These are phyloP conservation scores for Staphylotrichum tortipilum DNA, from an alignment of 495 filamentous ascomycete genomes.

Conservation along the genomic window DNA sequence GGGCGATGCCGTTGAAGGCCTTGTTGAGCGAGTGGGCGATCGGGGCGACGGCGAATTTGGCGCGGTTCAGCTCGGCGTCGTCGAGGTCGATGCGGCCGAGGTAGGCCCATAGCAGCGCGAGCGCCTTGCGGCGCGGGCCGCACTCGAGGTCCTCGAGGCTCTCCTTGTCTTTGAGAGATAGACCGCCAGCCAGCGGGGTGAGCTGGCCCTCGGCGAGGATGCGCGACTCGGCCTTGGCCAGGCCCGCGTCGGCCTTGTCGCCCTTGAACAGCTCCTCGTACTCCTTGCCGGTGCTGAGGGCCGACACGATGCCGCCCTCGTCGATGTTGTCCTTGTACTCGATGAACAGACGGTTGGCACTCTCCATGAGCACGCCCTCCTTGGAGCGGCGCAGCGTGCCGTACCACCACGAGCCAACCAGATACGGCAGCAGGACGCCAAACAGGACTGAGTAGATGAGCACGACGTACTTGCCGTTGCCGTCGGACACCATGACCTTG, in stretches of 20 bases:
- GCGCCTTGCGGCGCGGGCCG: constrained; percentile 68
- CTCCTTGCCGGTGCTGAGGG: constrained; percentile 75
- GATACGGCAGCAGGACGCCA: constrained; percentile 82
- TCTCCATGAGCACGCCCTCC: constrained; percentile 83
- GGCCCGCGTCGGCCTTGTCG: constrained; percentile 61
- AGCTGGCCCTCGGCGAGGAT: constrained; percentile 52
- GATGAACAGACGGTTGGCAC: constrained; percentile 84
- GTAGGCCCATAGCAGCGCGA: constrained; percentile 90
- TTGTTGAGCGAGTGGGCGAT: constrained; percentile 76
- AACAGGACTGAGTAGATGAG: constrained; percentile 79
- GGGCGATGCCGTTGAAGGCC: constrained; percentile 75
- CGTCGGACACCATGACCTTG: constrained; percentile 84
- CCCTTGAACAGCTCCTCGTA: constrained; percentile 60
- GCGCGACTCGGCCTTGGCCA: constrained; percentile 72
- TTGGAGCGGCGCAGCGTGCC: constrained; percentile 85
- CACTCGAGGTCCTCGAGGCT: constrained; percentile 61
- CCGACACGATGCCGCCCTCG: constrained; percentile 68
- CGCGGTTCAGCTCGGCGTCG: constrained; percentile 61
- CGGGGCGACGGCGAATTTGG: constrained; percentile 71
- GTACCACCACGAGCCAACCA: constrained; percentile 98
- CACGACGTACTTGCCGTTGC: constrained; percentile 91
- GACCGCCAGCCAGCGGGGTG: constrained; percentile 42
- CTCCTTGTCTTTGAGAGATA: constrained; percentile 62
- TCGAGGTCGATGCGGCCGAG: constrained; percentile 72
- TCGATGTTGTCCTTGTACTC: constrained; percentile 79